A percentile compares a stretch with the other conserved stretches of the same genome.
phyloP scores from a whole-genome alignment of 1,284 basidiomycete species.

The Naganishia albida region DNA sequence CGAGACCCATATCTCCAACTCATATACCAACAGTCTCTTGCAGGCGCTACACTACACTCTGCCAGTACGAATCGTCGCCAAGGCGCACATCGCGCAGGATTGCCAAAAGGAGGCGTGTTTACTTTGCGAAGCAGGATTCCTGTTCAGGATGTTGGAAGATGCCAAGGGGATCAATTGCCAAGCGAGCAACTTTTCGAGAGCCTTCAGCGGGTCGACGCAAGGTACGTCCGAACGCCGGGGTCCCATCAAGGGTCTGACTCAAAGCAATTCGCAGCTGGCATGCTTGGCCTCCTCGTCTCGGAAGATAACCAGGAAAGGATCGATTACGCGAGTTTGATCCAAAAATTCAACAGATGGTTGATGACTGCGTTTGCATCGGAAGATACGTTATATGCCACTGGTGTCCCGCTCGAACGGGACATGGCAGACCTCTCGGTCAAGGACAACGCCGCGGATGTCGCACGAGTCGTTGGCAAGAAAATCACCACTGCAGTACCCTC shows the following conservation, averaged over 20 bases:
- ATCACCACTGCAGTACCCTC: neutral
- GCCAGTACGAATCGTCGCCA: constrained; percentile 79
- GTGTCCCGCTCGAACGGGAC: constrained; percentile 16
- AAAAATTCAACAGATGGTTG: constrained; percentile 91
- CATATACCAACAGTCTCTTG: constrained; percentile 90
- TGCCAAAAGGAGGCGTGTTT: constrained; percentile 89
- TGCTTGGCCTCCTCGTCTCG: constrained; percentile 87
- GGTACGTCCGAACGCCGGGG: constrained; percentile 55
- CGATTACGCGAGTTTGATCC: constrained; percentile 85
- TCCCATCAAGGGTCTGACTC: neutral
- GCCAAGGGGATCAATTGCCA: constrained; percentile 93
- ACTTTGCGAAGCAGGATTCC: constrained; percentile 92
- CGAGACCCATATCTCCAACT: constrained; percentile 96
- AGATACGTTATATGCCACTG: constrained; percentile 23
- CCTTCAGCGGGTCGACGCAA: constrained; percentile 74
- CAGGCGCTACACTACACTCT: constrained; percentile 84
- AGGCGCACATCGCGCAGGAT: constrained; percentile 84
- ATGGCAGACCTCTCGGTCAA: neutral
- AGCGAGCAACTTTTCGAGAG: constrained; percentile 92
- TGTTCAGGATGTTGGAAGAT: constrained; percentile 93
- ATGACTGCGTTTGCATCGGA: constrained; percentile 56
- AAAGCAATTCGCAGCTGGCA: constrained; percentile 64
- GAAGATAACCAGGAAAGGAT: constrained; percentile 70
- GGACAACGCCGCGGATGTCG: neutral
- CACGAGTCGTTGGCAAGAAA: neutral